Conservation (phyloP, 208 protist species). For the Zelonia costaricensis region DNA sequence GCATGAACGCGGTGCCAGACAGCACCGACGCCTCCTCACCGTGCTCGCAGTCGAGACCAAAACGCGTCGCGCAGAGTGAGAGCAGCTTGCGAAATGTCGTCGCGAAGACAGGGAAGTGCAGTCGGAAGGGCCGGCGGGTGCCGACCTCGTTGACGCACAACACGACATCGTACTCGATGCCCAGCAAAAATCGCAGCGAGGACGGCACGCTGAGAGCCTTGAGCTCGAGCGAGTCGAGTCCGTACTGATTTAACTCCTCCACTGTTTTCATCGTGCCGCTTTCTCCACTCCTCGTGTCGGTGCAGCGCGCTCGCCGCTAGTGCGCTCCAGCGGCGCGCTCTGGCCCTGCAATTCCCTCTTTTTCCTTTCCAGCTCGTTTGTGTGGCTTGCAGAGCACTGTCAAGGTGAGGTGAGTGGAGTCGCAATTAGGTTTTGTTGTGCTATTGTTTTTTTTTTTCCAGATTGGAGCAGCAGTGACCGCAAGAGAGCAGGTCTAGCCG, state of each 20-base stretch:
- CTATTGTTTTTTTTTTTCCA: too few relatives aligned
- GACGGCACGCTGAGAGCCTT: conserved; percentile 79
- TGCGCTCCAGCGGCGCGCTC: too few relatives aligned
- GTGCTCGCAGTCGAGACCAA: conserved; percentile 52
- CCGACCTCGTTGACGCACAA: conserved; percentile 64
- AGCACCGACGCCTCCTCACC: conserved; percentile 50
- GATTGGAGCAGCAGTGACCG: too few relatives aligned
- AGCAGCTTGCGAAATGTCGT: conserved; percentile 75
- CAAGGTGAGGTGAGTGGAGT: too few relatives aligned
- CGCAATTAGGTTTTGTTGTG: too few relatives aligned
- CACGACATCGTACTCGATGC: conserved; percentile 79
- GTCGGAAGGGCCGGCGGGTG: conserved; percentile 38
- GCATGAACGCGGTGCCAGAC: conserved; percentile 60
- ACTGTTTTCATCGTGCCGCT: conserved; percentile 10
- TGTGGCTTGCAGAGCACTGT: too few relatives aligned
- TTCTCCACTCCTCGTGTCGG: too few relatives aligned
- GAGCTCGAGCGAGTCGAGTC: conserved; percentile 69
- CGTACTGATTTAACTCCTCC: conserved; percentile 28
- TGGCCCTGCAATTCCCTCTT: too few relatives aligned
- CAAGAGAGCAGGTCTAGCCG: too few relatives aligned
- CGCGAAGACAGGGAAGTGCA: conserved; percentile 71
- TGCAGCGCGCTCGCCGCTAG: too few relatives aligned
- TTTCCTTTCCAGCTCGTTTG: too few relatives aligned
- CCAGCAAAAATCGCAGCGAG: conserved; percentile 71
- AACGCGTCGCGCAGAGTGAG: conserved; percentile 67